These are phyloP conservation scores for Cyberlindnera misumaiensis DNA, from an alignment of 805 yeast species.

Conservation along the genomic window DNA sequence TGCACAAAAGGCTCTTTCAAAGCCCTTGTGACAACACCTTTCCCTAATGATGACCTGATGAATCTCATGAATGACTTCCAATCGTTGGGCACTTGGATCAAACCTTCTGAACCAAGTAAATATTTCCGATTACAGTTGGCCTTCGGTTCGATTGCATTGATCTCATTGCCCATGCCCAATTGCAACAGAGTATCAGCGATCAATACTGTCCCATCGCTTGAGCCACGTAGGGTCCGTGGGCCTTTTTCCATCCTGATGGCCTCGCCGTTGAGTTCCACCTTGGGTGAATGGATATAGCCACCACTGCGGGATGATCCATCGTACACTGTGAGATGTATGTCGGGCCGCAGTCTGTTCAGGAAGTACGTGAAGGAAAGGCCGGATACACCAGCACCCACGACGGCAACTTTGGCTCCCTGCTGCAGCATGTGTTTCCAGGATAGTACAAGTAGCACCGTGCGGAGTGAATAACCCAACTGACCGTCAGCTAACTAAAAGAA, in stretches of 20 bases:
- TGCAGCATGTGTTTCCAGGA: constrained; percentile 4
- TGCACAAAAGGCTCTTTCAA: constrained; percentile 45
- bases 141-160: constrained; percentile 50
- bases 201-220: constrained; percentile 67
- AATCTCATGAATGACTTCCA: constrained; percentile 30
- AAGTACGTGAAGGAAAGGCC: constrained; percentile 74
- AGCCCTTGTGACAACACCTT: constrained; percentile 37
- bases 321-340: constrained; percentile 52
- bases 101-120: constrained; percentile 36
- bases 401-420: constrained; percentile 45
- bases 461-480: no score
- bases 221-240: constrained; percentile 84
- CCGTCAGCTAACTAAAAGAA: no score
- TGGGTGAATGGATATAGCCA: constrained; percentile 68
- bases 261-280: constrained; percentile 26
- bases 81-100: constrained; percentile 51
- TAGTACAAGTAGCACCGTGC: no score
- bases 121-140: constrained; percentile 71
- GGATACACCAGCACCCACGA: constrained; percentile 84
- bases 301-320: constrained; percentile 57
- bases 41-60: constrained; percentile 34
- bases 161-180: constrained; percentile 39
- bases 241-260: constrained; percentile 61
- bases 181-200: constrained; percentile 51
- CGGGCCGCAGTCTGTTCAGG: constrained; percentile 68